Evolutionary conservation across 2,329 filamentous ascomycete genomes (phyloP), one percentile per base, ranked within the genome.

Genomic region (Sarocladiaceae sp.): DNA sequence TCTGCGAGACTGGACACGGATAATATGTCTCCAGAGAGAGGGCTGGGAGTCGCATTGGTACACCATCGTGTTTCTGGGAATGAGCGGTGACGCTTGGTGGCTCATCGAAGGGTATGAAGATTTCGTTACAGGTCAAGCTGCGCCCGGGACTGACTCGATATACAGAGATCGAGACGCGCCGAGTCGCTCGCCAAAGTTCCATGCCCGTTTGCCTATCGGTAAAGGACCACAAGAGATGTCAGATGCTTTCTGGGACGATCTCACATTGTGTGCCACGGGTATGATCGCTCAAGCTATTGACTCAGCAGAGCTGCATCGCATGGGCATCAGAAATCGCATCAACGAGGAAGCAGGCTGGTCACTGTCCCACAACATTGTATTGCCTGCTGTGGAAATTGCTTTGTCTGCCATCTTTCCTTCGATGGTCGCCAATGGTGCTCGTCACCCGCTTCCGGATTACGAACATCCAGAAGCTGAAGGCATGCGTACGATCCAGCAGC

Each of bases 41-140:
- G 83, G 81, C n/a, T 96, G 92, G 89, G 77, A 76, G 10, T 64
- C 78, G 13, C 73, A 79, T 50, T 96, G 90, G 88, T 82, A 85
- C 56, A 71, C 95, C 35, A 84, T 85, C 57, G 78, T 87, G 42
- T 83, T 83, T 50, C 77, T 90, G 64, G 84, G 86, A 63, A 75
- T 88, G 62, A 77, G 78, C 61, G 88, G 89, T 51, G 88, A 94
- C 63, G 79, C 78, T 55, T 96, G 89, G 88, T 92, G 86, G 83
- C 72, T 92, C 54, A 73, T 90, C 51, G 79, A 86, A 66, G 66
- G 82, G 77, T 84, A 71, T 70, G 78, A 44, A 26, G 12, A 73
- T 26, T 53, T 48, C 28, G 17, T 7, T 25, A 8, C 46, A n/a
- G 4, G 7, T n/a, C 11, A 7, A 3, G 10, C 23, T 13, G 29